These are phyloP conservation scores for Boletus bicolor DNA, from an alignment of 768 basidiomycete genomes.

Conservation along the genomic window DNA sequence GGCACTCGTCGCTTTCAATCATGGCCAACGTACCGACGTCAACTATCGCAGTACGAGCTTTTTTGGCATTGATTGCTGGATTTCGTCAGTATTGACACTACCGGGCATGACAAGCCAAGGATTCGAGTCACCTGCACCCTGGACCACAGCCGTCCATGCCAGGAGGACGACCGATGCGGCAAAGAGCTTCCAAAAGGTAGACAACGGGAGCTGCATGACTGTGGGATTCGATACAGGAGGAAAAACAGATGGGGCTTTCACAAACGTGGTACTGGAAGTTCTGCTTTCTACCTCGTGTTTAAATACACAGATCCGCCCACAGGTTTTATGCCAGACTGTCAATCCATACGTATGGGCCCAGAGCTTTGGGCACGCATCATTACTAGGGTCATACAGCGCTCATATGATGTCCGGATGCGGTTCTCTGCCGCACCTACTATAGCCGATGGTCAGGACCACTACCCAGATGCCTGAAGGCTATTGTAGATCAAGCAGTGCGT, in stretches of 20 bases:
- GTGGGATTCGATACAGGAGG: not conserved
- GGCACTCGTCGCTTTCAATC: not conserved
- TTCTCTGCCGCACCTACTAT: not conserved
- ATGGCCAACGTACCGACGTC: not conserved
- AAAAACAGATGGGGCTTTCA: not conserved
- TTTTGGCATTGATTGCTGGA: not conserved
- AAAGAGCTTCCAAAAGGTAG: not conserved
- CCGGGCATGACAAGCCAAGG: not conserved
- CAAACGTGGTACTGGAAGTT: not conserved
- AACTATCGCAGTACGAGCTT: not conserved
- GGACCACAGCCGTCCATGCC: conserved; percentile 5
- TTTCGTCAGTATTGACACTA: not conserved
- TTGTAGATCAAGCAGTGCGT: not conserved
- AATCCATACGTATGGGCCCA: not conserved
- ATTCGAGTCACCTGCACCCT: conserved; percentile 10
- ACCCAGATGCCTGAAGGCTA: too few species aligned
- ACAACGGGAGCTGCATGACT: conserved; percentile 6
- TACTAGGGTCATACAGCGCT: not conserved
- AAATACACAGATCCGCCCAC: not conserved
- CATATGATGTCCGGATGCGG: not conserved
- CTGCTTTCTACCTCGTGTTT: not conserved
- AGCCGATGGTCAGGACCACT: too few species aligned
- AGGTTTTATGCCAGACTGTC: not conserved
- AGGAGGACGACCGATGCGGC: not conserved
- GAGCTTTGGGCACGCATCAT: not conserved